A percentile compares a stretch with the other conserved stretches of the same genome.
phyloP scores from a whole-genome alignment of 192 early-diverging fungal genomes.

The Entophlyctis helioformis region DNA sequence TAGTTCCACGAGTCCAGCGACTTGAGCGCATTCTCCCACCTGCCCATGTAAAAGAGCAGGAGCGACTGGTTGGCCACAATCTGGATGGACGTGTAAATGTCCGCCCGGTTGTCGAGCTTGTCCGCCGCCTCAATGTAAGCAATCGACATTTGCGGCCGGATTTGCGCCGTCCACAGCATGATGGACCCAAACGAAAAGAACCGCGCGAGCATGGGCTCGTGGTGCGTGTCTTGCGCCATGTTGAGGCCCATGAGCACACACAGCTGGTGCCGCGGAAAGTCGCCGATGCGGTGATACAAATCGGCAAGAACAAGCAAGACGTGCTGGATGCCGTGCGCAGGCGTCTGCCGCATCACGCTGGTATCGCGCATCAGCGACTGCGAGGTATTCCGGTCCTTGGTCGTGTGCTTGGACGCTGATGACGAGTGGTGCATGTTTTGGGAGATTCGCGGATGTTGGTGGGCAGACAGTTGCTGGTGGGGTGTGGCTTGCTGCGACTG shows the following conservation, averaged over 20 bases:
- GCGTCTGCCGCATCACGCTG: too few relatives aligned
- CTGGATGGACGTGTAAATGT: conserved; percentile 10
- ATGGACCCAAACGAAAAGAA: too few relatives aligned
- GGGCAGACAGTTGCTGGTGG: too few relatives aligned
- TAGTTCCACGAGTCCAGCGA: conserved; percentile 14
- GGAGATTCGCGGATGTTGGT: too few relatives aligned
- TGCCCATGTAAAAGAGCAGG: conserved; percentile 26
- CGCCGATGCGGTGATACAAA: conserved; percentile 12
- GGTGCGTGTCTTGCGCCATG: conserved; percentile 19
- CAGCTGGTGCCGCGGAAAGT: conserved; percentile 8
- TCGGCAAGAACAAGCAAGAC: conserved; percentile 15
- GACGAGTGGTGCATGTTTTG: too few relatives aligned
- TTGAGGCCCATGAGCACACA: conserved; percentile 23
- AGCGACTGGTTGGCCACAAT: conserved; percentile 9
- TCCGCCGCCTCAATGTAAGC: conserved; percentile 27
- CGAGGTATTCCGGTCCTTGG: too few relatives aligned
- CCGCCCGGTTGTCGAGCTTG: conserved; percentile 9
- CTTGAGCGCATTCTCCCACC: conserved; percentile 13
- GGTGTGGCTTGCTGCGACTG: too few relatives aligned
- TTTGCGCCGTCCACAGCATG: too few relatives aligned
- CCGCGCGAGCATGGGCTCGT: conserved; percentile 20
- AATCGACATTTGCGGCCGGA: too few relatives aligned
- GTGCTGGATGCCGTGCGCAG: too few relatives aligned
- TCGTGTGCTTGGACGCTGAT: too few relatives aligned
- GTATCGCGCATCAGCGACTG: too few relatives aligned